A percentile compares a stretch with the other conserved stretches of the same genome.
Conservation (phyloP, 345 rosid genomes). For the Eucalyptus marginata region DNA sequence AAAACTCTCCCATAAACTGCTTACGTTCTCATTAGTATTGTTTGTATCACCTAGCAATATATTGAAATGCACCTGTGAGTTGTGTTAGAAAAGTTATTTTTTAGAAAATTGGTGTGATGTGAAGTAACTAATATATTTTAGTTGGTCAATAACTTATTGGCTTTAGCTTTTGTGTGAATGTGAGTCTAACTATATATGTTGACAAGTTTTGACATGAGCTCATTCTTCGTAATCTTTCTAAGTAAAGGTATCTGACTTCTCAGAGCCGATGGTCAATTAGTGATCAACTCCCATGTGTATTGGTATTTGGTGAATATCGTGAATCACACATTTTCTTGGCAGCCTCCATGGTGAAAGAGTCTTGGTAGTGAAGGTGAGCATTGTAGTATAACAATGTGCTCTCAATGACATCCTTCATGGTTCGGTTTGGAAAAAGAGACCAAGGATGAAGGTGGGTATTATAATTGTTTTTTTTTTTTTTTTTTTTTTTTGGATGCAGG, state of each 20-base stretch:
- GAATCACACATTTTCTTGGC: rapidly evolving
- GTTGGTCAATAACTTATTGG: neutral
- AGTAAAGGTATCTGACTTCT: no score
- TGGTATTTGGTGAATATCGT: neutral
- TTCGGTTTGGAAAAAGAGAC: neutral
- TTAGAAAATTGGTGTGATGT: neutral
- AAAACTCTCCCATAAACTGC: neutral
- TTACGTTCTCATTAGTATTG: neutral
- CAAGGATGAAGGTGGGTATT: neutral
- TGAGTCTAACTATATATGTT: rapidly evolving
- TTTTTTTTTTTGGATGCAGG: no score
- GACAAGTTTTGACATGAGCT: rapidly evolving
- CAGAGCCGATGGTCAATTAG: neutral
- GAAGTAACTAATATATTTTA: neutral
- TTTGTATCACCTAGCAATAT: rapidly evolving
- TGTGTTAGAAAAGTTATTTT: rapidly evolving
- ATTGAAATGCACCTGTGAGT: rapidly evolving
- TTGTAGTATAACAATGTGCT: neutral
- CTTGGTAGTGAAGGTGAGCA: neutral
- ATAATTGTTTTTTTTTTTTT: no score
- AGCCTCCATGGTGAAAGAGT: neutral
- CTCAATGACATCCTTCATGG: neutral
- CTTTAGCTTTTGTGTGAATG: neutral
- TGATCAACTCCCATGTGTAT: neutral
- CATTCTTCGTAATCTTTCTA: neutral